Base-by-base conservation (phyloP, 495 filamentous ascomycete genomes). In the Penicillium ochrochloron region DNA sequence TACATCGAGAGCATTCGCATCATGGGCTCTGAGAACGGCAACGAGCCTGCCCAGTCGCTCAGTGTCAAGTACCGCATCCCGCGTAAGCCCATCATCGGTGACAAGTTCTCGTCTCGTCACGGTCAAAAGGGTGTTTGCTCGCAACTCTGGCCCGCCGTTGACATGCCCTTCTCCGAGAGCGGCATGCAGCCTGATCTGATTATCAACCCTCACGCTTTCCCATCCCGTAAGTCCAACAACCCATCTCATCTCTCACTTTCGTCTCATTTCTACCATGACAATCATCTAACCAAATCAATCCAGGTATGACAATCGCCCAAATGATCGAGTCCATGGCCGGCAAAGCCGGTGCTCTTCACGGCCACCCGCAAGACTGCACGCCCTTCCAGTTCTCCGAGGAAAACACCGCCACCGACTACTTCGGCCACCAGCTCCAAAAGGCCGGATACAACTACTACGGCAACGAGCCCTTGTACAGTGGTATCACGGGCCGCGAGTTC, bases 191-290 rank as follows among this genome's bases (percentile, higher is more conserved):
- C 95, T 5, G 95, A 99, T 76, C 82, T 97, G 69, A 99, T 99
- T 74, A 99, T 99, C 82, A 99, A 99, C 78, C 95, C 95, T 63
- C 95, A 99, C 85, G 95, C 95, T 76, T 99, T 99, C 85, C 95
- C 95, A n/a, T 98, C 95, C 60, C 94, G 95, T 77, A 76, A 73
- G 80, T 75, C 37, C 50, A 41, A 27, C 46, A 14, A n/a, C 31
- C 5, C 31, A 33, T 33, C 31, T 33, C 31, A 33, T 33, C 10
- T 21, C 19, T 54, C 23, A n/a, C 21, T 51, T 31, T 17, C 7
- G 11, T 14, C 14, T 35, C 25, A 34, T 51, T 0, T 23, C 23
- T 9, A 0, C 17, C 33, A 19, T 52, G 25, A 53, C 11, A n/a
- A 5, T 31, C 10, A 23, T 48, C 72, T 73, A 61, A 75, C 62